Percentiles rank a stretch among this genome's conserved stretches.
phyloP scores from a whole-genome alignment of 2,329 filamentous ascomycete genomes.

The Aspergillus viridinutans region DNA sequence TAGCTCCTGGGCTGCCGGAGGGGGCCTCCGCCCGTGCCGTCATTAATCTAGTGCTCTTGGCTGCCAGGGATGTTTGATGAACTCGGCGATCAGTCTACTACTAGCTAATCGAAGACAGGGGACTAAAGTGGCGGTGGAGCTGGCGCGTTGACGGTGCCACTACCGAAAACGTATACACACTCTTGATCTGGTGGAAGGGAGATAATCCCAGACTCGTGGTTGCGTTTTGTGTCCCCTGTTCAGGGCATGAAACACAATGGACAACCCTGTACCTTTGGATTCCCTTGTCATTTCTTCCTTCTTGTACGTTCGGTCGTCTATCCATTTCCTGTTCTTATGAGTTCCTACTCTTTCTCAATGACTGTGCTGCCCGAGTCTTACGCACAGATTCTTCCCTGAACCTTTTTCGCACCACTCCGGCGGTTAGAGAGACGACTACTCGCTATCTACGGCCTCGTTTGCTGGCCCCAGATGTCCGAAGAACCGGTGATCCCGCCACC shows the following conservation, averaged over 20 bases:
- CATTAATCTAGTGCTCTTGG: background rate
- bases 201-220: background rate
- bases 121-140: background rate
- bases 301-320: background rate
- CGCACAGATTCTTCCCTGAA: background rate
- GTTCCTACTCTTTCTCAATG: background rate
- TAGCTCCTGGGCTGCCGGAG: background rate
- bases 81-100: background rate
- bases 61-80: background rate
- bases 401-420: background rate
- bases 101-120: background rate
- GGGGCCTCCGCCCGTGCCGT: background rate
- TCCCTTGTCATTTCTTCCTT: background rate
- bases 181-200: background rate
- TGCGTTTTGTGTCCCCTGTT: background rate
- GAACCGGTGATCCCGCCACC: conserved; percentile 12
- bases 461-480: background rate
- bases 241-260: background rate
- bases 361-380: background rate
- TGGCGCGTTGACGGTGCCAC: background rate
- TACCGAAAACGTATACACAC: background rate
- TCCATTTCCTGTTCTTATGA: background rate
- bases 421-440: no score
- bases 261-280: background rate
- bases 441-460: background rate